These are phyloP conservation scores for Ustilago lituana DNA, from an alignment of 1,284 basidiomycete genomes.

Conservation along the genomic window DNA sequence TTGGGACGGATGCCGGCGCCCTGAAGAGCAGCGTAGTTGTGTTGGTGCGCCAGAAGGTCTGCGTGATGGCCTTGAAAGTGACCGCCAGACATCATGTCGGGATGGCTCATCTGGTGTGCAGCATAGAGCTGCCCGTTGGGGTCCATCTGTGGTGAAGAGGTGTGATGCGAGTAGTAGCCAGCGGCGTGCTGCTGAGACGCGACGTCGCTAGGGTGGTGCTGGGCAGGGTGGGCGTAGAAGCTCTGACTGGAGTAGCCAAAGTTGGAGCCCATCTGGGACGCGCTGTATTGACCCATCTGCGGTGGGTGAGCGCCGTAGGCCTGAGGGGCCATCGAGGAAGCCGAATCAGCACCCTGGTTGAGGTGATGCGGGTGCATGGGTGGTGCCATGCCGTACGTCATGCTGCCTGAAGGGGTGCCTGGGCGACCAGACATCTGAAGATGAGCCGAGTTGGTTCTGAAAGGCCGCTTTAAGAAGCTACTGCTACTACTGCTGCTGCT, in stretches of 20 bases:
- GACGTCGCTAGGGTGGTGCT: constrained; percentile 34
- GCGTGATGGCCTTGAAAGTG: constrained; percentile 38
- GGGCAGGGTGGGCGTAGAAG: constrained; percentile 40
- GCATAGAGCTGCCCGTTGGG: constrained; percentile 39
- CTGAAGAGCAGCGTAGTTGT: constrained; percentile 33
- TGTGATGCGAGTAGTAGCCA: constrained; percentile 42
- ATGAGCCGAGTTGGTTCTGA: neutral
- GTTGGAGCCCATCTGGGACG: constrained; percentile 29
- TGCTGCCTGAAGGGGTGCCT: constrained; percentile 15
- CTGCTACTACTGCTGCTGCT: too few relatives aligned
- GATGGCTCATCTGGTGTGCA: constrained; percentile 47
- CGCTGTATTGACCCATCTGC: constrained; percentile 43
- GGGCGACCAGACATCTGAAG: constrained; percentile 25
- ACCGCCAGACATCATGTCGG: constrained; percentile 33
- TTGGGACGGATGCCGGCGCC: constrained; percentile 69
- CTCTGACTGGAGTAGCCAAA: constrained; percentile 36
- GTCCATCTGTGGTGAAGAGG: constrained; percentile 44
- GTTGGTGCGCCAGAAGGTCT: constrained; percentile 33
- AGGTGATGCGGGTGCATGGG: constrained; percentile 46
- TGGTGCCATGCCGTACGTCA: constrained; percentile 50
- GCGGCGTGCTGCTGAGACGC: constrained; percentile 32
- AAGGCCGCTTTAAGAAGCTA: too few relatives aligned
- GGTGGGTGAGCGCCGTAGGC: constrained; percentile 28
- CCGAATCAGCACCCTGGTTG: constrained; percentile 27
- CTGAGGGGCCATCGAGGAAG: constrained; percentile 23